Base-by-base conservation (phyloP, 352 stramenopile species). In the Pythium periplocum region DNA sequence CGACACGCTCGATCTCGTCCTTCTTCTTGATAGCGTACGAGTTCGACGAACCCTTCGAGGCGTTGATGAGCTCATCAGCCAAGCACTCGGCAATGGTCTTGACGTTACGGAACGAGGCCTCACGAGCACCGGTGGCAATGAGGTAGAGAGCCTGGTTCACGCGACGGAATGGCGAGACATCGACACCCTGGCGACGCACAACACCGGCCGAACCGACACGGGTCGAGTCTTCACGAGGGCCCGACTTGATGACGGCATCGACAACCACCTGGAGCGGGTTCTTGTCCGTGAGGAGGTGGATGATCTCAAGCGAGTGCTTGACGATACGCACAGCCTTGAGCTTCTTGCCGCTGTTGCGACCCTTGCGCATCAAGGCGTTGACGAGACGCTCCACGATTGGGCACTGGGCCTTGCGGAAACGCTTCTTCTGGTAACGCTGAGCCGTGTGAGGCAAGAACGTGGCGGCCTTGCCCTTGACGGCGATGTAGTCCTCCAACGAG, bases 11-110 rank as follows among this genome's bases (percentile, higher is more conserved):
- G 74, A 99, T 99, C 80, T 99, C 97, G 84, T 99, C 97, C 93
- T 99, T 99, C 90, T 99, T 99, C 96, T 99, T 99, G 84, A 99
- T 99, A 71, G 97, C 96, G 78, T 99, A 99, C 63, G 86, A 98
- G 96, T 99, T 99, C 73, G 96, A 99, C 69, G 95, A 99, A 59
- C 97, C 97, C 83, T 98, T 97, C 50, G 97, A 98, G 41, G 97
- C 97, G 83, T 99, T 99, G 82, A 99, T 99, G 55, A 99, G 89
- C 84, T 99, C 97, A 78, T 99, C 97, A 44, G 97, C 97, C 49
- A 99, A 78, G 75, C 97, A 99, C 83, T 99, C 97, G 34, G 96
- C 93, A 71, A 99, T 98, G 64, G 97, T 99, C 94, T 99, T 99
- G 67, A 99, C 94, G 90, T 99, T 99, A 58, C 97, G 93, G 89